Conservation (phyloP, 805 yeast species). For the Torulaspora gathmanii region DNA sequence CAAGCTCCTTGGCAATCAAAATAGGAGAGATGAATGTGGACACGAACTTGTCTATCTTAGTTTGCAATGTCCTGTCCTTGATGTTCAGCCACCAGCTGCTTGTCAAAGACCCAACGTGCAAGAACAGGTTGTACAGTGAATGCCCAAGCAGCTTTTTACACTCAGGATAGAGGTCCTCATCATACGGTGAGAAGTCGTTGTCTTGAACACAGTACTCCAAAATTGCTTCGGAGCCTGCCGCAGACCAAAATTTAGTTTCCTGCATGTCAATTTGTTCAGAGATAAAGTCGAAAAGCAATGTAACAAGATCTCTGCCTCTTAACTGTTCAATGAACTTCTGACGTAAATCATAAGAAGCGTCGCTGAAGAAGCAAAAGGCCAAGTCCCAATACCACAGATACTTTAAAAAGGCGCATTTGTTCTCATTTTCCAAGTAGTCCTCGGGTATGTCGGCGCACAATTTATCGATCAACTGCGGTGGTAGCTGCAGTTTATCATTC, state of each 20-base stretch:
- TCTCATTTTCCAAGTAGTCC: constrained; percentile 41
- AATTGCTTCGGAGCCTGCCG: constrained; percentile 24
- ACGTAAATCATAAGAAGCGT: constrained; percentile 61
- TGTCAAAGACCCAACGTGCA: constrained; percentile 32
- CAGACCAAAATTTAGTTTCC: constrained; percentile 26
- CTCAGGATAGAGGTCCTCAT: constrained; percentile 28
- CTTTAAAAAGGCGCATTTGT: constrained; percentile 35
- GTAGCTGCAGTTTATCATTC: constrained; percentile 28
- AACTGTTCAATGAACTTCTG: constrained; percentile 56
- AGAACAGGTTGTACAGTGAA: constrained; percentile 26
- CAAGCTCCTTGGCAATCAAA: constrained; percentile 54
- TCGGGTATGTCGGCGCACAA: constrained; percentile 31
- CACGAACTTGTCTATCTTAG: constrained; percentile 58
- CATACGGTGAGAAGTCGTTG: constrained; percentile 23
- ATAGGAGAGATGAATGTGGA: constrained; percentile 57
- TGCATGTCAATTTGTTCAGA: constrained; percentile 49
- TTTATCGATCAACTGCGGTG: constrained; percentile 37
- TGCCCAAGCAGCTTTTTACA: constrained; percentile 29
- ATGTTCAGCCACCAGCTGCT: constrained; percentile 63
- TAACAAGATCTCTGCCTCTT: constrained; percentile 45
- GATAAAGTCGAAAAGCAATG: constrained; percentile 48
- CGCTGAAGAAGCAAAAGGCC: constrained; percentile 55
- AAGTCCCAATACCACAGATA: constrained; percentile 69
- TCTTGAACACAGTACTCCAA: constrained; percentile 19
- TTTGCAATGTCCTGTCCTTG: constrained; percentile 60